phyloP scores from a whole-genome alignment of 345 rosid species.

The Pseudoturritis turrita region DNA sequence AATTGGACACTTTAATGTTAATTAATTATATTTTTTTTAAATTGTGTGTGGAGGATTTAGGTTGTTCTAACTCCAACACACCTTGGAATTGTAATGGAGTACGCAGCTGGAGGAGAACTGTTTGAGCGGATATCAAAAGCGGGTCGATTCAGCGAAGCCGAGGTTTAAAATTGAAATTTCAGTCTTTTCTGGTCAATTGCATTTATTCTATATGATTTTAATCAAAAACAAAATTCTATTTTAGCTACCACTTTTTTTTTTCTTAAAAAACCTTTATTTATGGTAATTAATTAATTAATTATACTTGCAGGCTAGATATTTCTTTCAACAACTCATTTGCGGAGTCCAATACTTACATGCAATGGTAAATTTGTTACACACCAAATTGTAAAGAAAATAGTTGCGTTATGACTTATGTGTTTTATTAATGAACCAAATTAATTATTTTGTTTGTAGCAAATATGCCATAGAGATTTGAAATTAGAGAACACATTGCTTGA shows the following conservation, averaged over 20 bases:
- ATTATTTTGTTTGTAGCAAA: slow-evolving; percentile 61
- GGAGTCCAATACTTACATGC: slow-evolving; percentile 68
- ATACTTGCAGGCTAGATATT: slow-evolving; percentile 56
- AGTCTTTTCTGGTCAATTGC: background rate
- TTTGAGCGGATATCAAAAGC: slow-evolving; percentile 51
- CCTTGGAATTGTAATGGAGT: slow-evolving; percentile 76
- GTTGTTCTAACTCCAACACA: slow-evolving; percentile 63
- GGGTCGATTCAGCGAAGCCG: slow-evolving; percentile 66
- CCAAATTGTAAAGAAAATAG: background rate
- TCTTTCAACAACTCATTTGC: slow-evolving; percentile 73
- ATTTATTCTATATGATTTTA: background rate
- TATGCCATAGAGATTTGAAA: slow-evolving; percentile 90
- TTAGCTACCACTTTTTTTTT: background rate
- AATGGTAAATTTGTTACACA: slow-evolving; percentile 40
- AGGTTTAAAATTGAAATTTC: slow-evolving; percentile 31
- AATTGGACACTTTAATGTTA: background rate
- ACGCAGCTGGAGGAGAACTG: slow-evolving; percentile 75
- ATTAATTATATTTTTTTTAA: no score
- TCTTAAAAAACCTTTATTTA: no score
- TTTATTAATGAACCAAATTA: background rate
- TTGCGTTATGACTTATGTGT: background rate
- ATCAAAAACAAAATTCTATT: background rate
- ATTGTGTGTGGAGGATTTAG: slow-evolving; percentile 25
- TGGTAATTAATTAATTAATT: background rate
- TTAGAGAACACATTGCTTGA: slow-evolving; percentile 83